Evolutionary conservation across 73 alveolate genomes (phyloP), one percentile per base, ranked within the genome.

Genomic region (Paraurostyla sp.): DNA sequence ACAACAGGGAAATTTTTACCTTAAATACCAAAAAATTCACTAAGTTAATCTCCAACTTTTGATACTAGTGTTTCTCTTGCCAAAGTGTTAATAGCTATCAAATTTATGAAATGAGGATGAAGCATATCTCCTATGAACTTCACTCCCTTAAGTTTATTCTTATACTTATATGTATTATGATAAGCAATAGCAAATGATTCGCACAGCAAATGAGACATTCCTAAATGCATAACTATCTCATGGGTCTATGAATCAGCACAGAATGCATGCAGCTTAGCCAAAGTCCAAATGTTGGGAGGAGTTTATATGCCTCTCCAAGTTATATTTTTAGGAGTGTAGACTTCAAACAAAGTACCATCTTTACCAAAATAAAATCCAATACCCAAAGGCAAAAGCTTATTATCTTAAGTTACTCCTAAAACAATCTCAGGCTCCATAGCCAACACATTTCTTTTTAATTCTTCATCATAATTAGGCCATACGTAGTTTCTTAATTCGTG

Each of bases 211-310:
- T 60, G 78, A 29, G 78, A 9, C 78, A 60, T 60, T 30, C 78
- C 78, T 60, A 60, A 33, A 60, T 60, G 78, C 78, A 60, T 60
- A 27, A 60, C 23, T 9, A 60, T 60, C 49, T 60, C 78, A 60
- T 60, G 78, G 6, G 78, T 27, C 50, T 60, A 60, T 9, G 51
- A 29, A 23, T 60, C 78, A 27, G 78, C 78, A 60, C 78, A 60
- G 3, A 60, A 29, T 4, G 78, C 78, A 60, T 60, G 78, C 22
- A 11, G 13, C 32, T 60, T 60, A 60, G 78, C 78, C 7, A 60
- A 32, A 4, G 32, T 9, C 78, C 78, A 60, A 30, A 60, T 60
- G 25, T 60, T 60, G 22, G 6, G 7, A 16, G 78, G 78, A 9
- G 78, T 60, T 13, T 6, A 60, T 60, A 29, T 11, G 22, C 78